Conservation (phyloP, 192 early-diverging fungal species). For the Thamnidium elegans region DNA sequence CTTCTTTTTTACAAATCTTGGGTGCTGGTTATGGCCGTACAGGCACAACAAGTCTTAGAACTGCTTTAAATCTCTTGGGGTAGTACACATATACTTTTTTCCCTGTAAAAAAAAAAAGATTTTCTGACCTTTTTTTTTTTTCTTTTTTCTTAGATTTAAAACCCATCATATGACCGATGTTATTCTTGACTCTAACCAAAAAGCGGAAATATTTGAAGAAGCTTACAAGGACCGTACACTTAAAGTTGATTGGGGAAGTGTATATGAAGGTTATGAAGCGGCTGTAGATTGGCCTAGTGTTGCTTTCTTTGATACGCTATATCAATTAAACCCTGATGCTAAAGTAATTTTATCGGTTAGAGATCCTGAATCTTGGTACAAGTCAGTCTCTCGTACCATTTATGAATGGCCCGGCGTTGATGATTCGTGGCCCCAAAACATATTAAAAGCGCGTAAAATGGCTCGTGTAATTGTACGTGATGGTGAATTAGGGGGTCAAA, state of each 20-base stretch:
- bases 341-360: constrained; percentile 27
- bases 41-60: too few species aligned
- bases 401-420: constrained; percentile 10
- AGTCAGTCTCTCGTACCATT: constrained; percentile 4
- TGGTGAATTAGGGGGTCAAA: background rate
- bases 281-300: constrained; percentile 22
- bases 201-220: background rate
- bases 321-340: constrained; percentile 24
- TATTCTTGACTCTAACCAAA: constrained; percentile 9
- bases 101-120: too few species aligned
- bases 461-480: constrained; percentile 3
- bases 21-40: too few species aligned
- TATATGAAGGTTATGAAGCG: constrained; percentile 17
- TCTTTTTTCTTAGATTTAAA: constrained; percentile 10
- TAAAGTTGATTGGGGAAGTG: constrained; percentile 13
- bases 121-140: background rate
- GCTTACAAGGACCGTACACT: background rate
- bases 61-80: too few species aligned
- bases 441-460: background rate
- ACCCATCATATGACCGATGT: constrained; percentile 24
- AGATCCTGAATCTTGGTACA: constrained; percentile 22
- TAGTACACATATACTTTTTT: too few species aligned
- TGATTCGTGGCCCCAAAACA: background rate
- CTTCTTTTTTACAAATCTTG: background rate
- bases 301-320: constrained; percentile 18